phyloP scores from a whole-genome alignment of 139 green algal species.

The Picocystis salinarum region DNA sequence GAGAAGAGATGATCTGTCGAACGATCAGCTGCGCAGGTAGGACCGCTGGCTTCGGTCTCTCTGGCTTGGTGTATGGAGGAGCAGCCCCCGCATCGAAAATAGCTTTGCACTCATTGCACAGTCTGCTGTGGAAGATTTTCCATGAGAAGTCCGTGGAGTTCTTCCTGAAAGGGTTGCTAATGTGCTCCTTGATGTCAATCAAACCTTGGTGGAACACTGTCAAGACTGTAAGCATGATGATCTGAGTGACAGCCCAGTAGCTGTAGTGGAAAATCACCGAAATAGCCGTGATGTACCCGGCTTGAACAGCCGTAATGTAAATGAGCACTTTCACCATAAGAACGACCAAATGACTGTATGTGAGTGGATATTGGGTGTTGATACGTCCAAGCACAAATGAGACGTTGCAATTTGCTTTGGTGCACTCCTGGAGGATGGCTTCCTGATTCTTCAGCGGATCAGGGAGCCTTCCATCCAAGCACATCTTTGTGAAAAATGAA shows the following conservation, averaged over 20 bases:
- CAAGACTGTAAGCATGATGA: background rate
- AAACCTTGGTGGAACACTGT: constrained; percentile 1
- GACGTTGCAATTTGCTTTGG: background rate
- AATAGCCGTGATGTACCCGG: background rate
- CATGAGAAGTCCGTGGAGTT: too few species aligned
- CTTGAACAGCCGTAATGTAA: background rate
- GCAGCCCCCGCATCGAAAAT: background rate
- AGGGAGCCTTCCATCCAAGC: constrained; percentile 2
- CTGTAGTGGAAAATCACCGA: background rate
- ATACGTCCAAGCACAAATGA: background rate
- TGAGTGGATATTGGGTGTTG: constrained; percentile 1
- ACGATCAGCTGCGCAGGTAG: background rate
- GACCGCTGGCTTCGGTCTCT: background rate
- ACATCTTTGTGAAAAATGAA: constrained; percentile 3
- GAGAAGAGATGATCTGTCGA: background rate
- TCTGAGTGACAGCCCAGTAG: background rate
- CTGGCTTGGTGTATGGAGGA: constrained; percentile 1
- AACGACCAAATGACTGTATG: background rate
- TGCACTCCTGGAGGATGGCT: background rate
- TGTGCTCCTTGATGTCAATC: constrained; percentile 1
- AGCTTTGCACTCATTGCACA: background rate
- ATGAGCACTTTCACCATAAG: background rate
- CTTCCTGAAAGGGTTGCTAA: constrained; percentile 5
- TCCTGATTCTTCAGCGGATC: constrained; percentile 1
- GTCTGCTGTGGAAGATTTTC: constrained; percentile 2